phyloP scores from a whole-genome alignment of 2,329 filamentous ascomycete genomes.

The Aspergillus sp. region DNA sequence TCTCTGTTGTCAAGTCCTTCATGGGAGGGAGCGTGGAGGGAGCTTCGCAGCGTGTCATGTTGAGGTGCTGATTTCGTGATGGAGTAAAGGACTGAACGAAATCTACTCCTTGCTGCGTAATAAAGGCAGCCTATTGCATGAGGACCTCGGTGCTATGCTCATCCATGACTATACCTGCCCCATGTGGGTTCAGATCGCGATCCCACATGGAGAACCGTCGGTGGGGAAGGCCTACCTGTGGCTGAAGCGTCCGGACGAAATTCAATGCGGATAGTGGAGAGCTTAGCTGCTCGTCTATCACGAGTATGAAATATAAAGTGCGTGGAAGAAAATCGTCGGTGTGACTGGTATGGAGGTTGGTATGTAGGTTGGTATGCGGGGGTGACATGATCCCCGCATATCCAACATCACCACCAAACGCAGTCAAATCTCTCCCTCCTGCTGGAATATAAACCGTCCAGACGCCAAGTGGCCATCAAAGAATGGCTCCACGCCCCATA shows the following conservation, averaged over 20 bases:
- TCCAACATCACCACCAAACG: no score
- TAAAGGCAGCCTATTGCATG: background rate
- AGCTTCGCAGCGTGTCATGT: background rate
- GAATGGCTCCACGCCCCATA: slow-evolving; percentile 40
- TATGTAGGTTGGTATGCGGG: no score
- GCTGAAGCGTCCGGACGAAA: no score
- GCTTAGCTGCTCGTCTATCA: no score
- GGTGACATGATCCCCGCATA: no score
- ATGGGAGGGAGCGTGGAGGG: background rate
- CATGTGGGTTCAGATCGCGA: background rate
- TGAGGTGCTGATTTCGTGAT: background rate
- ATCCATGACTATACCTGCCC: background rate
- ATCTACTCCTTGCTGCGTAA: background rate
- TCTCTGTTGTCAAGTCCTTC: background rate
- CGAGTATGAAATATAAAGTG: no score
- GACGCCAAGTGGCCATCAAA: no score
- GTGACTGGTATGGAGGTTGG: no score
- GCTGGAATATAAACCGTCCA: no score
- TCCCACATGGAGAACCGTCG: slow-evolving; percentile 3
- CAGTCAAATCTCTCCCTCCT: no score
- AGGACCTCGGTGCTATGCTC: background rate
- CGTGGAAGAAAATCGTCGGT: no score
- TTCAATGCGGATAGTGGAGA: no score
- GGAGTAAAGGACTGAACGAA: background rate
- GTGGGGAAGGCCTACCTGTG: background rate